Conservation (phyloP, 768 basidiomycete species). For the Termitomyces sp. region DNA sequence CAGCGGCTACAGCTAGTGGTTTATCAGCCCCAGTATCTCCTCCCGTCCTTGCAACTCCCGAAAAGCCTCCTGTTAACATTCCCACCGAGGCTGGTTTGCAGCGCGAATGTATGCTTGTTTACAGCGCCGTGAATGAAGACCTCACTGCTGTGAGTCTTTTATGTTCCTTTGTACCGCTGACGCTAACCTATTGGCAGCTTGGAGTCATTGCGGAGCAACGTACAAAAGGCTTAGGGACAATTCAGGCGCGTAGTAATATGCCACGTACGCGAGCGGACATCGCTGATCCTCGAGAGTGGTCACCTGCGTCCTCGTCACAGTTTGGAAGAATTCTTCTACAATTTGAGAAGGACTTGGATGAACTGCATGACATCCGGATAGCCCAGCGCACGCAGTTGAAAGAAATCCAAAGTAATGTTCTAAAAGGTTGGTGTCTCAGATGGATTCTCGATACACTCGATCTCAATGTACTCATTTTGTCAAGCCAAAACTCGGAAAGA, state of each 20-base stretch:
- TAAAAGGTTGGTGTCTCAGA: constrained; percentile 44
- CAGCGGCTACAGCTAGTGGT: background rate
- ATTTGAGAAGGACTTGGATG: constrained; percentile 47
- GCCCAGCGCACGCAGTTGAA: constrained; percentile 29
- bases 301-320: constrained; percentile 41
- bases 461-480: constrained; percentile 20
- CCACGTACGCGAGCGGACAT: constrained; percentile 40
- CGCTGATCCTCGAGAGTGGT: constrained; percentile 44
- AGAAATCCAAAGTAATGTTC: constrained; percentile 57
- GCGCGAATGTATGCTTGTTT: constrained; percentile 50
- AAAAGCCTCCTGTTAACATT: constrained; percentile 11
- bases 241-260: constrained; percentile 29
- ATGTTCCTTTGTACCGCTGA: background rate
- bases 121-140: constrained; percentile 41
- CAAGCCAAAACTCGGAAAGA: constrained; percentile 74
- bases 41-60: background rate
- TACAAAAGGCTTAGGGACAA: constrained; percentile 28
- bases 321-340: constrained; percentile 44
- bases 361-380: constrained; percentile 31
- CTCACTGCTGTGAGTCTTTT: constrained; percentile 49
- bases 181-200: constrained; percentile 30
- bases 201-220: constrained; percentile 29
- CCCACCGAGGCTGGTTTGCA: constrained; percentile 61
- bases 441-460: background rate
- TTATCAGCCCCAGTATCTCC: background rate